phyloP scores from a whole-genome alignment of 345 rosid genomes.

The Hevea brasiliensis region DNA sequence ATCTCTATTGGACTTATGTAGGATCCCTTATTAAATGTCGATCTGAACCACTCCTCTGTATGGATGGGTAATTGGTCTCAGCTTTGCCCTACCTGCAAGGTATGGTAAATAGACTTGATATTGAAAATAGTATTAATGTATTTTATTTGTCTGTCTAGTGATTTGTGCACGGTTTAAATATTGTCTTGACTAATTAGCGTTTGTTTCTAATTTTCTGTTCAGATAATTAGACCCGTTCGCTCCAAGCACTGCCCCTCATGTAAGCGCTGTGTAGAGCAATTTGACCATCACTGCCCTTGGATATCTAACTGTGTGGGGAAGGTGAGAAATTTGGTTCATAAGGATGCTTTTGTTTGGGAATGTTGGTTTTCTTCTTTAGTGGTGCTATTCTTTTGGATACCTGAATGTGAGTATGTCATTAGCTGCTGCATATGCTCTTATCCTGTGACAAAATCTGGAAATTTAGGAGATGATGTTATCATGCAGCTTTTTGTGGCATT shows the following conservation, averaged over 20 bases:
- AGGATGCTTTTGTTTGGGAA: not conserved
- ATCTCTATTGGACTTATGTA: conserved; percentile 28
- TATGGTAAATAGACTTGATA: conserved; percentile 25
- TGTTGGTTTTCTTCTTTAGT: not conserved
- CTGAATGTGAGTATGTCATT: not conserved
- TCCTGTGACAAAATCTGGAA: not conserved
- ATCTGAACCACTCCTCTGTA: conserved; percentile 60
- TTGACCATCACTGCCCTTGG: conserved; percentile 99
- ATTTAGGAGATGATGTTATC: not conserved
- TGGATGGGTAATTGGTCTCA: conserved; percentile 98
- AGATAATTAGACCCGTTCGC: conserved; percentile 96
- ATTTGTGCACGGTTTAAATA: not conserved
- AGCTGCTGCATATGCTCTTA: not conserved
- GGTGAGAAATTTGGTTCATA: conserved; percentile 43
- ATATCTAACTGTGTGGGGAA: conserved; percentile 98
- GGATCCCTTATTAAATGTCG: conserved; percentile 72
- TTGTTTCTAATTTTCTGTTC: conserved; percentile 16
- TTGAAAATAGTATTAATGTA: not conserved
- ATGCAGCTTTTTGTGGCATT: not conserved
- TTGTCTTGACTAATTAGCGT: conserved; percentile 10
- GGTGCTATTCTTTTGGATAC: not conserved
- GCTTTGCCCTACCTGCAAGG: conserved; percentile 99
- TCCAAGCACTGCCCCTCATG: conserved; percentile 92
- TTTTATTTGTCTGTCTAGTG: not conserved
- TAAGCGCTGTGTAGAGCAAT: conserved; percentile 87